These are phyloP conservation scores for Syzygium oleosum DNA, from an alignment of 345 rosid species.

Conservation along the genomic window DNA sequence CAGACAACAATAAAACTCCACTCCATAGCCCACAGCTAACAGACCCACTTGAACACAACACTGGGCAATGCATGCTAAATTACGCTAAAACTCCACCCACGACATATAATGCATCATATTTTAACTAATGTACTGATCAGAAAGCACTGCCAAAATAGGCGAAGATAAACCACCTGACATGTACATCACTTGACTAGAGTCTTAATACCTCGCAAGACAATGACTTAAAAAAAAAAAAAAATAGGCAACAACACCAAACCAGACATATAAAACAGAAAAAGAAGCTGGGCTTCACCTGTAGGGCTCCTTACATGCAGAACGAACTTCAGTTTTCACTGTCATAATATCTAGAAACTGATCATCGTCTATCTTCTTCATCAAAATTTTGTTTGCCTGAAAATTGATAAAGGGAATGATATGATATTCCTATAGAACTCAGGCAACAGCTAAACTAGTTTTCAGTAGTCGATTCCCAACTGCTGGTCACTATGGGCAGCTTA, in stretches of 20 bases:
- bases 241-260: not conserved
- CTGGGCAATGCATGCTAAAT: not conserved
- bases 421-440: not conserved
- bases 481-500: not conserved
- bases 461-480: not conserved
- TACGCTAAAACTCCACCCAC: not conserved
- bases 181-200: not conserved
- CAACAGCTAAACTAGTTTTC: not conserved
- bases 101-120: not conserved
- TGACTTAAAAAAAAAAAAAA: not conserved
- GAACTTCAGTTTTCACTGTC: slow-evolving; percentile 77
- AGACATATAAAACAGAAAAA: slow-evolving; percentile 4
- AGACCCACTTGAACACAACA: not conserved
- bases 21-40: not conserved
- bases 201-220: not conserved
- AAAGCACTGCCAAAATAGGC: not conserved
- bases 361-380: slow-evolving; percentile 86
- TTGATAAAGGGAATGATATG: not conserved
- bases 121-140: not conserved
- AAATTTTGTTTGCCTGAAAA: slow-evolving; percentile 73
- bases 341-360: slow-evolving; percentile 91
- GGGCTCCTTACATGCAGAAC: slow-evolving; percentile 79
- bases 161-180: not conserved
- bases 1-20: not conserved
- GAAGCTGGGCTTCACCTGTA: slow-evolving; percentile 53